Evolutionary conservation across 2,329 filamentous ascomycete genomes (phyloP).

Genomic region (Penicillium sp.): DNA sequence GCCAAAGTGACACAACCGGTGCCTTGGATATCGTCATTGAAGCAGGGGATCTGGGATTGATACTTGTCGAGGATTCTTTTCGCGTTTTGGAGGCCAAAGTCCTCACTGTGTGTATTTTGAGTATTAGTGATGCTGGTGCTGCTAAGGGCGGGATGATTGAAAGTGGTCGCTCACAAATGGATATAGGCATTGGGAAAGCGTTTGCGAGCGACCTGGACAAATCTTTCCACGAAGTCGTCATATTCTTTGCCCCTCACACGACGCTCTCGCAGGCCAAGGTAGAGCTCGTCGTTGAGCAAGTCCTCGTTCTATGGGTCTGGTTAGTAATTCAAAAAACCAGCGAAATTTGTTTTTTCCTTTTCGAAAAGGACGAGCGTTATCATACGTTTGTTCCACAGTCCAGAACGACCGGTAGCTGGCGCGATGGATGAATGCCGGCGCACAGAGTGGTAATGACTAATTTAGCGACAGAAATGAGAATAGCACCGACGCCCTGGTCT

Average conservation of each 20-base stretch:
- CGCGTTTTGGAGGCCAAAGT: conserved; percentile 79
- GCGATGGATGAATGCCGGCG: conserved; percentile 80
- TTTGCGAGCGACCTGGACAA: conserved; percentile 69
- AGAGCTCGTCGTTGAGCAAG: conserved; percentile 74
- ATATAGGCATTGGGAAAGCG: conserved; percentile 80
- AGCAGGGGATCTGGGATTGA: conserved; percentile 73
- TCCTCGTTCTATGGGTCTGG: conserved; percentile 61
- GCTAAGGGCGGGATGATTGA: neutral
- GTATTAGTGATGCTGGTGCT: neutral
- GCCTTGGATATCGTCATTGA: conserved; percentile 90
- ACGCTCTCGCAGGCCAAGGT: conserved; percentile 71
- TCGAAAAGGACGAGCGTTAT: no score
- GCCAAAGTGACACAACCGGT: conserved; percentile 87
- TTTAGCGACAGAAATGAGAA: conserved; percentile 84
- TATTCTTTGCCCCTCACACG: conserved; percentile 73
- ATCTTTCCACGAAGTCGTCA: conserved; percentile 74
- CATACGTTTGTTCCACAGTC: conserved; percentile 78
- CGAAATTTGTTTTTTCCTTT: no score
- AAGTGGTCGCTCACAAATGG: conserved; percentile 61
- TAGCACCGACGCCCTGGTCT: conserved; percentile 83
- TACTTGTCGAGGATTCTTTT: conserved; percentile 77
- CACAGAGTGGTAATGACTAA: conserved; percentile 80
- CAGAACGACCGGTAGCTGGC: conserved; percentile 77
- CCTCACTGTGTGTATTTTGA: conserved; percentile 56
- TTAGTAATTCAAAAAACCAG: neutral